Evolutionary conservation across 208 protist genomes (phyloP), one percentile per base, ranked within the genome.

Genomic region (Trypanosoma boissoni): DNA sequence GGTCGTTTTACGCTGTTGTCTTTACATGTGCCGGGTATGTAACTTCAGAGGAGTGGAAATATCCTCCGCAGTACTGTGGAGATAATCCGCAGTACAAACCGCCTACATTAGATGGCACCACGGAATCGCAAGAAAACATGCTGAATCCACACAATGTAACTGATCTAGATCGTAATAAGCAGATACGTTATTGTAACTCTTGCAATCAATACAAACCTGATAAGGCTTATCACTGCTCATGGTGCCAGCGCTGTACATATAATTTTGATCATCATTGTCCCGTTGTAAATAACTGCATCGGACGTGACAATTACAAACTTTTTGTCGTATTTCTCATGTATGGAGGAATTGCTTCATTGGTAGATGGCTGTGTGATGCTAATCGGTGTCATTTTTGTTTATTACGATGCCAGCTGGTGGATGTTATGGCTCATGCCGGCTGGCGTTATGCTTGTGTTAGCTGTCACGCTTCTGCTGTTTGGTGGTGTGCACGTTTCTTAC

Each of bases 231-330:
- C 92, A 97, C 79, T 97, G 92, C 74, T 24, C 68, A n/a, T 24
- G 74, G 27, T 97, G 92, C 54, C 14, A 62, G 36, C 64, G 71
- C 12, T 97, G 93, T 60, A 80, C 94, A 1, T 82, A 64, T 45
- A 53, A 74, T 49, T 92, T 96, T 56, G 93, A 97, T 63, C 93
- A 97, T 56, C 93, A 97, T 72, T 97, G 93, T 70, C 86, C 82
- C 14, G 92, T 77, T 26, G 39, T 97, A 14, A 95, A 95, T 63
- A 97, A 95, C 64, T 97, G 93, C 52, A 83, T 97, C 6, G 86
- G 88, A 5, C 77, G 75, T 55, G 73, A 86, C 34, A 97, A 94
- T 68, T 90, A 93, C 53, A 91, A 92, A 56, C 58, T 86, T 10
- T 97, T 95, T 50, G 18, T 94, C 2, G 16, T 91, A 6, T 90